Base-by-base conservation (phyloP, 2,329 filamentous ascomycete species). In the Pseudofabraea citricarpa region DNA sequence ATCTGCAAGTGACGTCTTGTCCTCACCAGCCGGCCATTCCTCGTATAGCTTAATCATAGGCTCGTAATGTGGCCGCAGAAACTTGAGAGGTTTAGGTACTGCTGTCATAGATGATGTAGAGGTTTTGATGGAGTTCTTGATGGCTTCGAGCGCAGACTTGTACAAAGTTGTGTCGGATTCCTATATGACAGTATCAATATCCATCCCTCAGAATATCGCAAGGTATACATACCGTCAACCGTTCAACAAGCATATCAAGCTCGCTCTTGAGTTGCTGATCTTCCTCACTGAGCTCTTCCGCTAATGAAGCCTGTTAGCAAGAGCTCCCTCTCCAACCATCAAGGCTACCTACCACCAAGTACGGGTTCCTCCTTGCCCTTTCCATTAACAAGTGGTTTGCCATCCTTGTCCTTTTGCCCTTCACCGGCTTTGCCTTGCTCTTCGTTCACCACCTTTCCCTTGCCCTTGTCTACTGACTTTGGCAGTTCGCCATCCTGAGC, bases 71-170 rank as follows among this genome's bases (percentile, higher is more conserved):
- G 91, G 93, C 72, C 93, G 82, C 52, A 98, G 79, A 67, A 98
- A 98, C 70, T 98, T 98, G 59, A 98, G 78, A 24, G 93, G 93
- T 71, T 98, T 98, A 19, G 94, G 93, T 50, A 98, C 93, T 47
- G 93, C 93, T 38, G 93, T 98, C 93, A 98, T 98, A 36, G 94
- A 98, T 47, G 90, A 97, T 54, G 93, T 98, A 47, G 93, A 95
- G 44, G 93, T 98, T 75, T 96, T 97, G 75, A 98, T 98, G 63
- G 89, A 94, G 60, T 84, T 89, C 74, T 96, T 97, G 81, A 98
- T 96, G 55, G 90, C 86, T 68, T 97, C 90, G 55, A 98, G 75
- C 43, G 93, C 87, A 47, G 90, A 81, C 66, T 90, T 91, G 74
- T 97, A 96, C 56, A 97, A 85, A 46, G 81, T 83, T 54, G 78